These are phyloP conservation scores for Boletus reticuloceps DNA, from an alignment of 768 basidiomycete species.

Conservation along the genomic window DNA sequence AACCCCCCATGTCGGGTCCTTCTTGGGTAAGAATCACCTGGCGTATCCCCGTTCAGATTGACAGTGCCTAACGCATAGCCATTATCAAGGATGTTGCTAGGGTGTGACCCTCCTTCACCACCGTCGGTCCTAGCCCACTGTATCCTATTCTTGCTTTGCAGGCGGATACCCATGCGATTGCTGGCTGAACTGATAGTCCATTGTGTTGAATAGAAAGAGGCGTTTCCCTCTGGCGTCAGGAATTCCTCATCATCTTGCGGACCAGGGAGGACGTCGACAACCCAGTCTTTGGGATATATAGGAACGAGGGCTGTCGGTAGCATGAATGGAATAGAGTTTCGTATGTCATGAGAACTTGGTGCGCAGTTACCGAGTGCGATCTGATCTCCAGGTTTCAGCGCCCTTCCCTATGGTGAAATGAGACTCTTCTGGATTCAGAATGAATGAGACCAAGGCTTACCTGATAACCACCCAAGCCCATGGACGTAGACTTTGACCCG, in stretches of 20 bases:
- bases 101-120: conserved; percentile 68
- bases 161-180: conserved; percentile 63
- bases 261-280: conserved; percentile 53
- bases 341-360: conserved; percentile 17
- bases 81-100: conserved; percentile 64
- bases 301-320: conserved; percentile 38
- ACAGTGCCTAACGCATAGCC: conserved; percentile 54
- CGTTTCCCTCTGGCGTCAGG: conserved; percentile 46
- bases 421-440: not conserved
- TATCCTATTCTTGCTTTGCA: conserved; percentile 45
- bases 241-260: conserved; percentile 63
- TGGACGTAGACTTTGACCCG: conserved; percentile 63
- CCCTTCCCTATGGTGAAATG: conserved; percentile 42
- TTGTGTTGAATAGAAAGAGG: conserved; percentile 46
- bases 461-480: conserved; percentile 62
- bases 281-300: conserved; percentile 47
- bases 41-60: conserved; percentile 69
- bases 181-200: conserved; percentile 57
- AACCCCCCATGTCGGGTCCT: conserved; percentile 64
- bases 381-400: conserved; percentile 50
- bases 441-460: conserved; percentile 23
- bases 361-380: conserved; percentile 39
- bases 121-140: conserved; percentile 55
- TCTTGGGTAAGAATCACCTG: conserved; percentile 62
- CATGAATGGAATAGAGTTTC: not conserved